Evolutionary conservation across 352 stramenopile species (phyloP), one percentile per base, ranked within the genome.

Genomic region (Pythium guiyangense): DNA sequence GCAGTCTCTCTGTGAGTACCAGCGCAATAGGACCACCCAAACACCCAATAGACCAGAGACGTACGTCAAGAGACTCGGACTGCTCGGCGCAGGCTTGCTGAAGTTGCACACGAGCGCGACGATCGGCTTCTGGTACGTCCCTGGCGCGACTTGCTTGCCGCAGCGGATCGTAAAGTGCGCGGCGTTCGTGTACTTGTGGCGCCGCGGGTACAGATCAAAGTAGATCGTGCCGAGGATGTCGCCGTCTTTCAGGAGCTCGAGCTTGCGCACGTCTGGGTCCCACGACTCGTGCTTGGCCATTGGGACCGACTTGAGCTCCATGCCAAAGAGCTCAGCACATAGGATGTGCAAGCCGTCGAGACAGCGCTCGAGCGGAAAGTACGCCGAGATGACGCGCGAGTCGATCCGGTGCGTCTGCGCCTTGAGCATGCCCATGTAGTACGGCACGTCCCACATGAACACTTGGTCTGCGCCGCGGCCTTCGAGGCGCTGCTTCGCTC

Each of bases 151-250:
- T 12, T 64, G 69, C 60, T 90, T 92, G 46, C 96, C 96, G 68
- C 96, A 99, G 37, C 91, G 91, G 55, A 99, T 94, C 5, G 96
- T 98, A 65, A 99, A 99, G 73, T 99, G 88, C 25, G 88, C 88
- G 9, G 88, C 85, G 55, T 93, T 86, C 45, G 77, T 83, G 65
- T 93, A 94, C 68, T 96, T 96, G 73, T 86, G 64, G 11, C 60
- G 66, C 22, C 96, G 79, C 27, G 91, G 88, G 74, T 98, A 96
- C 59, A 98, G 65, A 66, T 99, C 96, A 44, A 98, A 90, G 74
- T 98, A 98, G 57, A 98, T 96, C 25, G 81, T 90, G 4, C 95
- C 95, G 11, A 98, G 57, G 20, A 67, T 76, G 50, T 83, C 61
- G 35, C 73, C 77, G 15, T 74, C 51, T 8, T 73, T 75, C n/a